Percentiles rank a stretch among this genome's conserved stretches.
These are phyloP conservation scores for Starmerella kuoi DNA, from an alignment of 805 yeast species.

Conservation along the genomic window DNA sequence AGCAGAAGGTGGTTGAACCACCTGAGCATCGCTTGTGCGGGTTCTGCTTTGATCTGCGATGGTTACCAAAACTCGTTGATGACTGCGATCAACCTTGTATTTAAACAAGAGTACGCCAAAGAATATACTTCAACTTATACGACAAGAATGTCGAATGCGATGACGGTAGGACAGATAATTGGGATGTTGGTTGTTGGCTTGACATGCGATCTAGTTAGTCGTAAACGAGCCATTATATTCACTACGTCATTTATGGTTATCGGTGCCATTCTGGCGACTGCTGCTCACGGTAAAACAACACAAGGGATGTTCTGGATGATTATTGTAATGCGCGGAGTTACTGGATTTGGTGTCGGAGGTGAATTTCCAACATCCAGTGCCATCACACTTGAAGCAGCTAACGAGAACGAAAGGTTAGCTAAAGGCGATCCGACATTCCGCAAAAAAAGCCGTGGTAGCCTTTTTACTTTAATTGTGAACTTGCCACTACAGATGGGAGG, in stretches of 20 bases:
- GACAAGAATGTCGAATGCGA: constrained; percentile 56
- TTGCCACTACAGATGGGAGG: constrained; percentile 66
- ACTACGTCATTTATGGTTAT: constrained; percentile 50
- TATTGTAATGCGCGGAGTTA: constrained; percentile 57
- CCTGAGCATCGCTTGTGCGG: constrained; percentile 37
- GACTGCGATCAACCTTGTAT: constrained; percentile 56
- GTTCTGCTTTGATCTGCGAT: constrained; percentile 65
- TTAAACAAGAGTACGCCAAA: constrained; percentile 37
- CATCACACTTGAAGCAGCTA: constrained; percentile 61
- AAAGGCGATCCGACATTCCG: neutral
- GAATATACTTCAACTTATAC: constrained; percentile 36
- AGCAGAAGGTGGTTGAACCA: constrained; percentile 4
- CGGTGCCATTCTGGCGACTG: constrained; percentile 56
- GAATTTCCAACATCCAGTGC: constrained; percentile 63
- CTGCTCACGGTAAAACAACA: constrained; percentile 49
- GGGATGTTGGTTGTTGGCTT: constrained; percentile 56
- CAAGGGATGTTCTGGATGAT: constrained; percentile 67
- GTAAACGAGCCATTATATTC: constrained; percentile 50
- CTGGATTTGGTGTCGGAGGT: constrained; percentile 71
- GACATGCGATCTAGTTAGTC: constrained; percentile 50
- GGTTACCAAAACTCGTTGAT: constrained; percentile 66
- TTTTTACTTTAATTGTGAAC: constrained; percentile 55
- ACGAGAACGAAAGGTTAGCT: constrained; percentile 23
- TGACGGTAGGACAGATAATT: constrained; percentile 55
- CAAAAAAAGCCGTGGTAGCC: constrained; percentile 43